Evolutionary conservation across 495 filamentous ascomycete species (phyloP).

Genomic region (Cudoniella acicularis): DNA sequence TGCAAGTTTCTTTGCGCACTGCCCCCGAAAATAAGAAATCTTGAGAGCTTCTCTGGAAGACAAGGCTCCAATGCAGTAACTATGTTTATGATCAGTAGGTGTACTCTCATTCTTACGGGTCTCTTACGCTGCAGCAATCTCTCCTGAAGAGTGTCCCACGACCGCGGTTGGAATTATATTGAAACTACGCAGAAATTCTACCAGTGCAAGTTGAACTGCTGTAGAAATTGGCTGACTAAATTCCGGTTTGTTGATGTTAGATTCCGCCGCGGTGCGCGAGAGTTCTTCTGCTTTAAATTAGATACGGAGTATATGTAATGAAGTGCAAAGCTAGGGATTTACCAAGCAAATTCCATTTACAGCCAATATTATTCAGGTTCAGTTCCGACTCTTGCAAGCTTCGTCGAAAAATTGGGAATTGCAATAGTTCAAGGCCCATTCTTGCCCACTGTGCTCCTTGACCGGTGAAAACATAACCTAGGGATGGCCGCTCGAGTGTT

Average conservation of each 20-base stretch:
- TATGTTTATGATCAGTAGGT: no score
- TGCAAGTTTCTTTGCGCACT: no score
- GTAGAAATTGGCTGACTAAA: constrained; percentile 49
- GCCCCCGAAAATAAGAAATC: no score
- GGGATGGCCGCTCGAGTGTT: neutral
- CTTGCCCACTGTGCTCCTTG: constrained; percentile 43
- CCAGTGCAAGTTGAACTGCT: constrained; percentile 41
- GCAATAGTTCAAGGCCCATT: constrained; percentile 37
- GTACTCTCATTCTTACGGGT: no score
- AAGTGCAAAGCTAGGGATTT: neutral
- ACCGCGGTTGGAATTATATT: constrained; percentile 1
- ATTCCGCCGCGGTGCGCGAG: neutral
- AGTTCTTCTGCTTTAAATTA: constrained; percentile 16
- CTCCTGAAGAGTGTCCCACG: neutral
- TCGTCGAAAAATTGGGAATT: neutral
- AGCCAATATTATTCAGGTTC: no score
- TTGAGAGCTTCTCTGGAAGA: no score
- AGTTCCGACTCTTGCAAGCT: no score
- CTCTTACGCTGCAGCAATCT: neutral
- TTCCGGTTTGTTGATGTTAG: constrained; percentile 13
- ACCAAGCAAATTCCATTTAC: constrained; percentile 39
- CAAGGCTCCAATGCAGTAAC: no score
- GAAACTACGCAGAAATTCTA: constrained; percentile 34
- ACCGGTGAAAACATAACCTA: constrained; percentile 8
- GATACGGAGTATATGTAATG: neutral